Evolutionary conservation across 2,329 filamentous ascomycete species (phyloP), one percentile per base, ranked within the genome.

Genomic region (Plectosphaerella cucumerina): DNA sequence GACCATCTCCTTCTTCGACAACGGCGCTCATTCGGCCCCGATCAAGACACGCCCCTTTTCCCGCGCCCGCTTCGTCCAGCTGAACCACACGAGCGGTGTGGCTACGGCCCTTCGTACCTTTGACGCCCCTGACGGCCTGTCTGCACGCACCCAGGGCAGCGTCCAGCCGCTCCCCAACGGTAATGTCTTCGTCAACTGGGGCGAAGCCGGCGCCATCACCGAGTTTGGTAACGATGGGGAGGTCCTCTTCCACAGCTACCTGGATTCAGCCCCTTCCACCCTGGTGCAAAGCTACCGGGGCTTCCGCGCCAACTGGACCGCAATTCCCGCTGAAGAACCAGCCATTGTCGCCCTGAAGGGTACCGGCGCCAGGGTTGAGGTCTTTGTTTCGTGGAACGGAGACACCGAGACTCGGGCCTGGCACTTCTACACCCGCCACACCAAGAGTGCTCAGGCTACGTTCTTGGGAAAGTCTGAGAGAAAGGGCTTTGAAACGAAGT

Each of bases 371-470:
- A 11, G 12, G 9, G 26, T 31, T 31, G 26, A 31, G 26, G 50
- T 58, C 44, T 84, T 77, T 60, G 77, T 81, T 2, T 80, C 74
- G 5, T 80, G 76, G 76, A 79, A 79, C 51, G 76, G 76, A 5
- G 74, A 75, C 45, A 79, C 74, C 0, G 70, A 74, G 58, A 74
- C 72, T 0, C 63, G 58, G 3, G 39, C 50, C 4, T 79, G 80
- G 81, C 67, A 71, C 22, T 80, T 82, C 57, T 78, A 73, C 58
- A 70, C 69, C 4, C 58, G 65, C 2, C 65, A 63, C 17, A 58
- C 63, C 1, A 57, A 59, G 15, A 69, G 68, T 14, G 66, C 66
- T 1, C 71, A 63, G 44, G 14, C 14, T 15, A 56, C 60, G 23
- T 64, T 66, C 26, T 60, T 73, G 3, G 72, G 70, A 15, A 67